Percentiles rank a stretch among this genome's conserved stretches.
Conservation (phyloP, 495 filamentous ascomycete species). For the Trichoderma erinaceum region DNA sequence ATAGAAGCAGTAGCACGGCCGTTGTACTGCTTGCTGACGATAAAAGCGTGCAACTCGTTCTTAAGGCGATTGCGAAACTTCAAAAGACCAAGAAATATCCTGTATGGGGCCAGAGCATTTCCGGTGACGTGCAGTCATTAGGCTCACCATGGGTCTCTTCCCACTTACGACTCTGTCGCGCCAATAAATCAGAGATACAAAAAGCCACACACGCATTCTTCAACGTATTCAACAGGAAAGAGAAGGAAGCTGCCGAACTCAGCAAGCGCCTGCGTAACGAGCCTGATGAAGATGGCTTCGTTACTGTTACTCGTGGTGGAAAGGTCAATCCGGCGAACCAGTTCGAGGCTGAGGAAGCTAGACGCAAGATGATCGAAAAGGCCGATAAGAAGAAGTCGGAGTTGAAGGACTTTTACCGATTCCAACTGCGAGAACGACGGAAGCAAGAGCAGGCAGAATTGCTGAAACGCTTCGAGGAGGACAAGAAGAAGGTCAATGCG, state of each 20-base stretch:
- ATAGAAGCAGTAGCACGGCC: slow-evolving; percentile 66
- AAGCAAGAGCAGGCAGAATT: slow-evolving; percentile 74
- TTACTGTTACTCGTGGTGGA: slow-evolving; percentile 79
- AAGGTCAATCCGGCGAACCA: slow-evolving; percentile 65
- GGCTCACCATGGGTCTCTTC: slow-evolving; percentile 57
- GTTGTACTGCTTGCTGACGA: slow-evolving; percentile 79
- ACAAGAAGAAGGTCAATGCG: slow-evolving; percentile 52
- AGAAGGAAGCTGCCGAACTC: slow-evolving; percentile 58
- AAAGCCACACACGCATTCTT: slow-evolving; percentile 75
- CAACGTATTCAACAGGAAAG: slow-evolving; percentile 57
- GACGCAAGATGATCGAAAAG: slow-evolving; percentile 68
- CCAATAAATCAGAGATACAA: slow-evolving; percentile 56
- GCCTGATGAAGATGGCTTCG: slow-evolving; percentile 92
- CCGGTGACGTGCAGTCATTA: slow-evolving; percentile 47
- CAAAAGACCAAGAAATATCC: slow-evolving; percentile 50
- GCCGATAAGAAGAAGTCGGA: slow-evolving; percentile 57
- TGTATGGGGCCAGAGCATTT: slow-evolving; percentile 60
- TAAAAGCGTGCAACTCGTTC: slow-evolving; percentile 60
- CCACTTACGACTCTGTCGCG: slow-evolving; percentile 65
- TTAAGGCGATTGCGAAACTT: slow-evolving; percentile 64
- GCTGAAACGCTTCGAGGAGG: slow-evolving; percentile 58
- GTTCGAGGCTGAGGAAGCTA: slow-evolving; percentile 66
- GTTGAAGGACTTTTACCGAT: slow-evolving; percentile 81
- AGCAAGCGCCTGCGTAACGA: slow-evolving; percentile 60
- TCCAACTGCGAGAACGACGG: slow-evolving; percentile 82